These are phyloP conservation scores for Suillus spraguei DNA, from an alignment of 768 basidiomycete genomes.

Conservation along the genomic window DNA sequence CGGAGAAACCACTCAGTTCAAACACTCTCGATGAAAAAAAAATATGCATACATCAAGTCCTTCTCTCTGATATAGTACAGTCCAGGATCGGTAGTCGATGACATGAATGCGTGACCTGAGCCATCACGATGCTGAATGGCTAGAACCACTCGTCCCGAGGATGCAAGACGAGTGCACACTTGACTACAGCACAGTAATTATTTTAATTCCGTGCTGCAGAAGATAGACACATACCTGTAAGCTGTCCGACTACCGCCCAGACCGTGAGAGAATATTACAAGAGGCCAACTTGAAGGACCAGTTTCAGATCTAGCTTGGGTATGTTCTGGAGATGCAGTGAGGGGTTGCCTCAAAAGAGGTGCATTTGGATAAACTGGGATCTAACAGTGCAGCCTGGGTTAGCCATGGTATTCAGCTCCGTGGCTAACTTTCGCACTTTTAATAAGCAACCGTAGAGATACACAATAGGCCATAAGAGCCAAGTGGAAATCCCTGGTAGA, in stretches of 20 bases:
- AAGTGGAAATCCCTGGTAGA: conserved; percentile 28
- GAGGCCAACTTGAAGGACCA: conserved; percentile 54
- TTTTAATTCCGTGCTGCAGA: conserved; percentile 1
- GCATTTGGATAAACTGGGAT: conserved; percentile 61
- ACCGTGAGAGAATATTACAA: conserved; percentile 86
- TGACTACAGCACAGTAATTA: conserved; percentile 44
- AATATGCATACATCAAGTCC: conserved; percentile 55
- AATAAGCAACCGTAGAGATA: conserved; percentile 53
- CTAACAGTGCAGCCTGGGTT: conserved; percentile 29
- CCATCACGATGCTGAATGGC: conserved; percentile 87
- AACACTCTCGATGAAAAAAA: conserved; percentile 5
- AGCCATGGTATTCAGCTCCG: conserved; percentile 3
- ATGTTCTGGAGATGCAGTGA: conserved; percentile 6
- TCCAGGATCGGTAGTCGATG: conserved; percentile 32
- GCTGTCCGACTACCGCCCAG: conserved; percentile 72
- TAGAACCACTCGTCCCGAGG: conserved; percentile 78
- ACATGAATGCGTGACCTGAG: conserved; percentile 56
- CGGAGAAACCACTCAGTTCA: neutral
- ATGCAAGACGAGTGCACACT: conserved; percentile 71
- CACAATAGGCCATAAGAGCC: conserved; percentile 45
- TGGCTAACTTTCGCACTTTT: conserved; percentile 38
- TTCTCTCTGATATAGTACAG: conserved; percentile 60
- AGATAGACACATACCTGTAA: conserved; percentile 51
- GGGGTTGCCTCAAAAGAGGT: conserved; percentile 47
- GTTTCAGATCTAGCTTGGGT: conserved; percentile 14